A percentile compares a stretch with the other conserved stretches of the same genome.
Evolutionary conservation across 306 rosid species (phyloP).

Genomic region (Canavalia ensiformis): DNA sequence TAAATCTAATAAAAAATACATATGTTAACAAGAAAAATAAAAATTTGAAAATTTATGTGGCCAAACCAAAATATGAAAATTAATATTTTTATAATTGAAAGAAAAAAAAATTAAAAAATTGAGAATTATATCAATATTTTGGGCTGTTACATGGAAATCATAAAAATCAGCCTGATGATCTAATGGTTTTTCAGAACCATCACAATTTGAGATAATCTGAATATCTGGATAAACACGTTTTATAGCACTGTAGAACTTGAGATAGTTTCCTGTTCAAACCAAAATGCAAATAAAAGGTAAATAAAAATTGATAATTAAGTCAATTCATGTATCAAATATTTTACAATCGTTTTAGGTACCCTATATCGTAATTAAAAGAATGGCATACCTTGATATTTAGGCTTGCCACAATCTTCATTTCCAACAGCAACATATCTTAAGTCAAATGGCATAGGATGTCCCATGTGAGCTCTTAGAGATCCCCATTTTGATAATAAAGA

Average conservation of each 20-base stretch:
- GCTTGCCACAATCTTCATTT: slow-evolving; percentile 77
- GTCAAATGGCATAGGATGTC: slow-evolving; percentile 84
- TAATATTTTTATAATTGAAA: neutral
- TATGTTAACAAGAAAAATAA: neutral
- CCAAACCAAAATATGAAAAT: neutral
- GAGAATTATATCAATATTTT: neutral
- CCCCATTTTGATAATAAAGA: slow-evolving; percentile 74
- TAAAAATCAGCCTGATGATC: slow-evolving; percentile 88
- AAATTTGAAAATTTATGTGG: too few relatives aligned
- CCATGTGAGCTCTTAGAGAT: slow-evolving; percentile 79
- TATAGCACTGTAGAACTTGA: slow-evolving; percentile 70
- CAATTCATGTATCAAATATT: neutral
- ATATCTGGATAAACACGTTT: slow-evolving; percentile 78
- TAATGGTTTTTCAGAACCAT: slow-evolving; percentile 65
- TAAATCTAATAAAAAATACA: slow-evolving; percentile 60
- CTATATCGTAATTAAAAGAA: too few relatives aligned
- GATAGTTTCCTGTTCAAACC: slow-evolving; percentile 77
- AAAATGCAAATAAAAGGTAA: neutral
- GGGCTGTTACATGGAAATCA: slow-evolving; percentile 76
- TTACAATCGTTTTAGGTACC: too few relatives aligned
- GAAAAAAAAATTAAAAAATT: neutral
- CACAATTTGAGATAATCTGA: slow-evolving; percentile 86
- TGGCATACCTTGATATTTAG: slow-evolving; percentile 61
- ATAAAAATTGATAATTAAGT: neutral
- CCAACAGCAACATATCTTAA: slow-evolving; percentile 77